These are phyloP conservation scores for Teunomyces stri DNA, from an alignment of 805 yeast species.

Conservation along the genomic window DNA sequence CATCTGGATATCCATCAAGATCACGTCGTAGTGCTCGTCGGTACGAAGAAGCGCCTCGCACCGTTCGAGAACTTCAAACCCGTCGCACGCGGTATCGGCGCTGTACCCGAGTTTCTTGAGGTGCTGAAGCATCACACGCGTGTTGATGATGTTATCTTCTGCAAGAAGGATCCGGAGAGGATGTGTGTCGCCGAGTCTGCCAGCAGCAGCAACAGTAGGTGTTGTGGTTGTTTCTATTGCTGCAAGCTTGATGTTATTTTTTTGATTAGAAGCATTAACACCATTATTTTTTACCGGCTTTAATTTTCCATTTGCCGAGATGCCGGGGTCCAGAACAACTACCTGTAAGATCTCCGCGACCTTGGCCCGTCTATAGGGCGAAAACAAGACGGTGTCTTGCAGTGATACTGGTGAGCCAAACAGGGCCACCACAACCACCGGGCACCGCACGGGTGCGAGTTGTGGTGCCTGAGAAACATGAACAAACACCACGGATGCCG, in stretches of 20 bases:
- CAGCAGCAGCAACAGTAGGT: no score
- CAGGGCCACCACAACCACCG: slow-evolving; percentile 23
- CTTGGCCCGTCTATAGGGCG: slow-evolving; percentile 28
- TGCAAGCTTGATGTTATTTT: not conserved
- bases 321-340: not conserved
- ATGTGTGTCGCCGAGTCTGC: slow-evolving; percentile 10
- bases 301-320: not conserved
- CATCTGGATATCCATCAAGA: slow-evolving; percentile 58
- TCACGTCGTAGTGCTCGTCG: slow-evolving; percentile 43
- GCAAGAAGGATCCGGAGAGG: slow-evolving; percentile 53
- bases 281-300: not conserved
- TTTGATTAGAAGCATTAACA: no score
- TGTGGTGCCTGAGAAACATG: slow-evolving; percentile 15
- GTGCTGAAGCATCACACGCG: slow-evolving; percentile 50
- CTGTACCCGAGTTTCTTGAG: slow-evolving; percentile 47
- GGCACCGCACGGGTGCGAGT: slow-evolving; percentile 3
- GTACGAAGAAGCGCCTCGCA: slow-evolving; percentile 25
- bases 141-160: slow-evolving; percentile 53
- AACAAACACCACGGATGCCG: slow-evolving; percentile 14
- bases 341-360: slow-evolving; percentile 11
- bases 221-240: no score
- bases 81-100: slow-evolving; percentile 54
- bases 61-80: slow-evolving; percentile 42
- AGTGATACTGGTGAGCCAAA: slow-evolving; percentile 28
- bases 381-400: slow-evolving; percentile 23